Evolutionary conservation across 441 rosid genomes (phyloP), one percentile per base, ranked within the genome.

Genomic region (Populus trichocarpa): DNA sequence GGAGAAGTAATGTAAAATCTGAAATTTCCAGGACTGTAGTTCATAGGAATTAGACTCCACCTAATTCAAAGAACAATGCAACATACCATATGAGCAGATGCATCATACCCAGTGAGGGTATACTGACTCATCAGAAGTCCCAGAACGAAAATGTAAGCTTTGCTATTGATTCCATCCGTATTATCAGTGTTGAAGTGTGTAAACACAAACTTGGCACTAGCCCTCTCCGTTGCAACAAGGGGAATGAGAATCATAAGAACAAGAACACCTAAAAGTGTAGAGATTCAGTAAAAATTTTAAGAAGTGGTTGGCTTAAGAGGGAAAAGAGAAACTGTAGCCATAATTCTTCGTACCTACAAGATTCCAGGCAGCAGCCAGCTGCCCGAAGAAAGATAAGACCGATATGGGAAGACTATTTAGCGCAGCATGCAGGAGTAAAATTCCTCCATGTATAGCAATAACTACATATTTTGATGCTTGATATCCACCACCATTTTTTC

Each of bases 51-150:
- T 46, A 46, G 3, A 65, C 35, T 65, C 30, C 69, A 65, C 69
- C 0, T 36, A 73, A 57, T 36, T 16, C 6, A 70, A 71, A 70
- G 69, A 75, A 63, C 2, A 71, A 70, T 23, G 66, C 28, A 25
- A 69, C 85, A 81, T 84, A 96, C 99, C 99, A 96, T 93, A 85
- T 94, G 99, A 79, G 98, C 98, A 73, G 99, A 96, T 4, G 98
- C 98, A 86, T 94, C 98, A 67, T 94, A 94, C 28, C 98, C 99
- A 18, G 95, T 82, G 40, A 96, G 89, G n/a, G 98, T 96, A 75
- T 96, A 94, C 84, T 94, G 98, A 84, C 96, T 96, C 98, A 96
- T 94, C 26, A 96, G 87, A 77, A 96, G 96, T 64, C 99, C 99
- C 20, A 96, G 80, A 71, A 90, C 91, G 73, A 96, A 94, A 53